Percentiles rank a stretch among this genome's conserved stretches.
These are phyloP conservation scores for Clathrospora elynae DNA, from an alignment of 2,329 filamentous ascomycete species.

Conservation along the genomic window DNA sequence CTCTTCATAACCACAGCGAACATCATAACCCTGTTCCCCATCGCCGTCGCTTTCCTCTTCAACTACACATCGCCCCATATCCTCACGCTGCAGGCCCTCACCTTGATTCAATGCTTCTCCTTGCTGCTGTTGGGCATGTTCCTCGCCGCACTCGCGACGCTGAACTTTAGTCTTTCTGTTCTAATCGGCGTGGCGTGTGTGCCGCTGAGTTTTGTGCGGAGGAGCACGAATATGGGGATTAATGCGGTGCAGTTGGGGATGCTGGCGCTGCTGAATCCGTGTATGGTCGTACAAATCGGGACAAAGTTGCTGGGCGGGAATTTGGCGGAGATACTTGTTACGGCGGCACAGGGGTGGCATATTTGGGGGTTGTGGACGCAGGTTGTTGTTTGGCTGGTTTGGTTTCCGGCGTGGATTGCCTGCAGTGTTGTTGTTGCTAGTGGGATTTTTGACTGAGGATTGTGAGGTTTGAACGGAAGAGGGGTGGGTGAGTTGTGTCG, in stretches of 20 bases:
- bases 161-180: constrained; percentile 93
- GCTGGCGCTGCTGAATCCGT: constrained; percentile 41
- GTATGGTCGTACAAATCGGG: constrained; percentile 39
- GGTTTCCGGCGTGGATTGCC: constrained; percentile 90
- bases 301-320: constrained; percentile 41
- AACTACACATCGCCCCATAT: constrained; percentile 41
- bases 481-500: background rate
- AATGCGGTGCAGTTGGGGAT: constrained; percentile 21
- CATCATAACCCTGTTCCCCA: constrained; percentile 41
- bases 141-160: constrained; percentile 86
- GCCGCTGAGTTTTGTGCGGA: constrained; percentile 75
- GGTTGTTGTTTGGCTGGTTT: constrained; percentile 89
- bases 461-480: background rate
- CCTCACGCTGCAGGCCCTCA: constrained; percentile 71
- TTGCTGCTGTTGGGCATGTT: constrained; percentile 91
- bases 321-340: constrained; percentile 63
- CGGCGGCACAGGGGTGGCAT: constrained; percentile 85
- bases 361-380: constrained; percentile 89
- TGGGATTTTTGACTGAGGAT: constrained; percentile 23
- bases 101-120: constrained; percentile 86
- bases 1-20: constrained; percentile 42
- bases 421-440: constrained; percentile 49
- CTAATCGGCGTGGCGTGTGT: constrained; percentile 78
- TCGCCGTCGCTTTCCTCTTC: constrained; percentile 37
- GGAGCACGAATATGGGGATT: constrained; percentile 9